Conservation (phyloP, 306 rosid species). For the Quercus gilva region DNA sequence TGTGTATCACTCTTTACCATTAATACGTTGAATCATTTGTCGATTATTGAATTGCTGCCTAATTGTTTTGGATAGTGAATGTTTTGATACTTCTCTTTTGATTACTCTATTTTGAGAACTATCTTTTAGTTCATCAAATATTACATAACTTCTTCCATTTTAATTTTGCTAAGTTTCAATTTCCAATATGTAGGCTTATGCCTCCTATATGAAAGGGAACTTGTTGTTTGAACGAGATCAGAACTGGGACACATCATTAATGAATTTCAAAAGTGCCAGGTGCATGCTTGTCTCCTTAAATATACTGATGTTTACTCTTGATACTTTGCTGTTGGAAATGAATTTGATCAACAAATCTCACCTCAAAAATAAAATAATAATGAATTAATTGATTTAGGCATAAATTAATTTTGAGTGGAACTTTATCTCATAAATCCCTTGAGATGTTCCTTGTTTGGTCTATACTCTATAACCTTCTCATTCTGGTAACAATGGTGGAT, state of each 20-base stretch:
- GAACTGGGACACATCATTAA: constrained; percentile 86
- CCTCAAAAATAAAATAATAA: no score
- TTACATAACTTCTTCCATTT: constrained; percentile 14
- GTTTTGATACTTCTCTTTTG: neutral
- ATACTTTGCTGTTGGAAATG: neutral
- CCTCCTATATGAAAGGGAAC: constrained; percentile 92
- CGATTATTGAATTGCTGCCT: no score
- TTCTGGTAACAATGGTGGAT: neutral
- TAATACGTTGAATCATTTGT: no score
- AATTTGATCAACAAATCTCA: neutral
- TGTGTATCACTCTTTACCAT: no score
- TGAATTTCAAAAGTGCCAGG: constrained; percentile 97
- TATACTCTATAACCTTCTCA: neutral
- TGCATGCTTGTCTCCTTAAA: constrained; percentile 30
- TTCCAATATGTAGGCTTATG: constrained; percentile 66
- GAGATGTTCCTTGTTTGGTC: neutral
- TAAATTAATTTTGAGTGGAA: neutral
- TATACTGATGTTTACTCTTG: neutral
- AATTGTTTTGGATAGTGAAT: no score
- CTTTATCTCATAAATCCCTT: neutral
- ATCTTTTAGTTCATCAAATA: neutral
- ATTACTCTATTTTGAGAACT: neutral
- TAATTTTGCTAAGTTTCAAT: neutral
- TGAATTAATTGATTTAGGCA: neutral
- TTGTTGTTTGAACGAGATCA: constrained; percentile 95